These are phyloP conservation scores for Penicillium goetzii DNA, from an alignment of 495 filamentous ascomycete genomes.

Conservation along the genomic window DNA sequence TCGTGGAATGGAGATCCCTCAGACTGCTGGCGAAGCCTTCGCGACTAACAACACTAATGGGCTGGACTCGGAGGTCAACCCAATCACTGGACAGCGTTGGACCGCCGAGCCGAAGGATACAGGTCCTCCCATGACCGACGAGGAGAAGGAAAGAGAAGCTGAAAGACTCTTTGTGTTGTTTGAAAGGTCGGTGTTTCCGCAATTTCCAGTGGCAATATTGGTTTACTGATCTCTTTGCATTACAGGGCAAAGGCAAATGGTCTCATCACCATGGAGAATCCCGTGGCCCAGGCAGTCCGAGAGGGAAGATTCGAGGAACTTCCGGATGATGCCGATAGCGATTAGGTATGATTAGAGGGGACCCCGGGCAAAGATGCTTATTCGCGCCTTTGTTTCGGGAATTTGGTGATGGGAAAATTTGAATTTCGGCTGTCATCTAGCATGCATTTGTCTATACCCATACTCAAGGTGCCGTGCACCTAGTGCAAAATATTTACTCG, in stretches of 20 bases:
- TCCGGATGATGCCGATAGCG: conserved; percentile 48
- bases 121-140: conserved; percentile 76
- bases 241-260: conserved; percentile 81
- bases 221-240: neutral
- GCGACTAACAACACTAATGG: conserved; percentile 42
- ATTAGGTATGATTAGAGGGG: conserved; percentile 25
- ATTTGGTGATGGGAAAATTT: neutral
- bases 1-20: conserved; percentile 75
- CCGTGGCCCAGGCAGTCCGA: conserved; percentile 72
- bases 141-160: conserved; percentile 91
- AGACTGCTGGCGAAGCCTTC: conserved; percentile 63
- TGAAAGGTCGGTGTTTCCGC: conserved; percentile 65
- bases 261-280: conserved; percentile 82
- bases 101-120: conserved; percentile 64
- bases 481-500: neutral
- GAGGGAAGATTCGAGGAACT: conserved; percentile 81
- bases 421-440: neutral
- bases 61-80: conserved; percentile 64
- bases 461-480: neutral
- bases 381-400: neutral
- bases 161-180: conserved; percentile 94
- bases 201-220: neutral
- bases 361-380: neutral
- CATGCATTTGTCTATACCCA: conserved; percentile 5
- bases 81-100: conserved; percentile 85